Evolutionary conservation across 495 filamentous ascomycete genomes (phyloP), one percentile per base, ranked within the genome.

Genomic region (Chaetomium cochliodes): DNA sequence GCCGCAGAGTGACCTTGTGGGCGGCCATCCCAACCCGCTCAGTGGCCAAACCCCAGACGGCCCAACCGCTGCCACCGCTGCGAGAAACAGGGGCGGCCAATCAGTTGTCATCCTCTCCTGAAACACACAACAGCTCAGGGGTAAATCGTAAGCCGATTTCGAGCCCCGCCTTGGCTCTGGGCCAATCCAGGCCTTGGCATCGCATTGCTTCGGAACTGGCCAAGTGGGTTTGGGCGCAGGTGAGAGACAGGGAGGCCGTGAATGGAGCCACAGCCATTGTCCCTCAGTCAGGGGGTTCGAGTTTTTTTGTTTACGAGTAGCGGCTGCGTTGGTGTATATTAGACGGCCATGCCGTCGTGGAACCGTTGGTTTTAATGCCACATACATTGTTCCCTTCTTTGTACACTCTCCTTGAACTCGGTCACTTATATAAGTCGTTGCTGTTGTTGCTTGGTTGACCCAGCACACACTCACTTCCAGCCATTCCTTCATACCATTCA

Each of bases 121-220:
- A 7, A 15, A 30, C 50, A 46, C 37, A 2, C 9, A 53, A 53
- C 46, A 22, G 30, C 47, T 44, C 59, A 26, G 20, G 47, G 59
- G 59, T 46, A 28, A 20, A 22, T 15, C n/a, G 15, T n/a, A 16
- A 4, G 22, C 47, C 26, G 16, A 0, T 39, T 7, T 9, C 15
- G 5, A 7, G 42, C 23, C 20, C n/a, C 57, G 11, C 22, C 23
- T 1, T 15, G 11, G 3, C 22, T 22, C 20, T 30, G 16, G 12
- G 23, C 58, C 49, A 62, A 62, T 62, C 60, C 60, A 13, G 33
- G 8, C 33, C 60, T 62, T 62, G 50, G 49, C 60, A 54, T 54
- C 49, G 6, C 8, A 15, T 30, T 63, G 60, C 60, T 37, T 56
- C 60, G 18, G 33, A 47, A 47, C 52, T 11, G 60, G 60, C 41